A percentile compares a stretch with the other conserved stretches of the same genome.
These are phyloP conservation scores for Debaryomyces castellii DNA, from an alignment of 805 yeast species.

Conservation along the genomic window DNA sequence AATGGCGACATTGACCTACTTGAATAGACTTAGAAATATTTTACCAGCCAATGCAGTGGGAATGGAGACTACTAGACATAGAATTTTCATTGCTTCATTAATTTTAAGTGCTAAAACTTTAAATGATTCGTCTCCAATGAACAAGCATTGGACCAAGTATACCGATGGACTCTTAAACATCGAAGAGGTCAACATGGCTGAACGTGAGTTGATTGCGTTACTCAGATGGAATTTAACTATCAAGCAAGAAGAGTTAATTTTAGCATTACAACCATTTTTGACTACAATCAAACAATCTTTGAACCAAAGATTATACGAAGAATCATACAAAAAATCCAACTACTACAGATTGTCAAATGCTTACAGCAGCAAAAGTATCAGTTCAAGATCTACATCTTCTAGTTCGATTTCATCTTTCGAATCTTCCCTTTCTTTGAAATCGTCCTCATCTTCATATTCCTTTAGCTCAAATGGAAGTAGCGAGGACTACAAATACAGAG, in stretches of 20 bases:
- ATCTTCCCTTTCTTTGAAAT: constrained; percentile 17
- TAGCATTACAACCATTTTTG: constrained; percentile 72
- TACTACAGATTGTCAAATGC: constrained; percentile 31
- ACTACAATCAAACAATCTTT: constrained; percentile 64
- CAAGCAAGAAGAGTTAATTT: constrained; percentile 64
- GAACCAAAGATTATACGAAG: constrained; percentile 22
- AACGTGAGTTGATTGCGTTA: constrained; percentile 78
- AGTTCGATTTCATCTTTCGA: constrained; percentile 12
- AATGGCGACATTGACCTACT: constrained; percentile 87
- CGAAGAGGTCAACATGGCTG: constrained; percentile 85
- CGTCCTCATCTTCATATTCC: constrained; percentile 12
- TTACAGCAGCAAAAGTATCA: constrained; percentile 9
- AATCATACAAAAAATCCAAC: constrained; percentile 24
- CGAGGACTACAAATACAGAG: constrained; percentile 3
- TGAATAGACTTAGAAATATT: constrained; percentile 70
- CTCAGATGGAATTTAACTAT: constrained; percentile 85
- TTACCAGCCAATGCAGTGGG: constrained; percentile 90
- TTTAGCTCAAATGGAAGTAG: constrained; percentile 6
- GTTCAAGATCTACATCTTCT: constrained; percentile 10
- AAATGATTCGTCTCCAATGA: constrained; percentile 92
- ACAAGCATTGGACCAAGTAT: constrained; percentile 94
- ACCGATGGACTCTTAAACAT: constrained; percentile 80
- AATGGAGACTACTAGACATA: constrained; percentile 88
- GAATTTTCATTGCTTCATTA: constrained; percentile 86
- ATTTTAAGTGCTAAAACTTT: constrained; percentile 89